Base-by-base conservation (phyloP, 2,329 filamentous ascomycete species). In the Cephalotrichum gorgonifer region DNA sequence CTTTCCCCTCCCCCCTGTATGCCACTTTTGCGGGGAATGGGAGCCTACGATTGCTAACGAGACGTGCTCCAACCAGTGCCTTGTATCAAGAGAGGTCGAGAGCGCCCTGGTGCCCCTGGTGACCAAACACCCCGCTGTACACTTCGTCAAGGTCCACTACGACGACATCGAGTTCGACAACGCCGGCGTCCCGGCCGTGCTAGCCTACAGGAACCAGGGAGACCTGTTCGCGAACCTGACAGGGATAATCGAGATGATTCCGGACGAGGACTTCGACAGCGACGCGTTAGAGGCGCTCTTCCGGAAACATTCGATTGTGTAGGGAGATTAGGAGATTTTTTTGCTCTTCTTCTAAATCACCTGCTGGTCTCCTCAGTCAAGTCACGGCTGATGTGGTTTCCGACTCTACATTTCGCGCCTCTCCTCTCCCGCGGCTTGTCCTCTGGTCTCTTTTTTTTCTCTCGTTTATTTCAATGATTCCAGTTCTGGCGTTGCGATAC, bases 91-190 rank as follows among this genome's bases (percentile, higher is more conserved):
- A 39, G 77, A 88, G 50, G 84, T 96, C 52, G 88, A 95, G 63
- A 76, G 81, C 38, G 89, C 86, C 47, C 74, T 98, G 57, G 69
- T 75, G 47, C 84, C 85, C 2, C 74, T 97, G 26, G 88, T 95
- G 39, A 72, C 75, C 53, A 73, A 78, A 52, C 74, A 95, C 61
- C 74, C 79, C 22, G 77, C 81, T 9, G 78, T 86, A 30, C 88
- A 87, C 60, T 97, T 98, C 62, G 78, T 97, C 69, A 94, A 91
- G 69, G 78, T 97, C 44, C 84, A 95, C 66, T 88, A 88, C 62
- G 83, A 86, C 53, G 90, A 95, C 51, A 94, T 95, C 33, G 90
- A 97, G 64, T 95, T 97, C 73, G 88, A 96, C 63, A 81, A 86
- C 51, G 86, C 89, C 28, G 84, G 85, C 43, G 86, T 95, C 2